Evolutionary conservation across 2,329 filamentous ascomycete species (phyloP).

Genomic region (Alternaria sp.): DNA sequence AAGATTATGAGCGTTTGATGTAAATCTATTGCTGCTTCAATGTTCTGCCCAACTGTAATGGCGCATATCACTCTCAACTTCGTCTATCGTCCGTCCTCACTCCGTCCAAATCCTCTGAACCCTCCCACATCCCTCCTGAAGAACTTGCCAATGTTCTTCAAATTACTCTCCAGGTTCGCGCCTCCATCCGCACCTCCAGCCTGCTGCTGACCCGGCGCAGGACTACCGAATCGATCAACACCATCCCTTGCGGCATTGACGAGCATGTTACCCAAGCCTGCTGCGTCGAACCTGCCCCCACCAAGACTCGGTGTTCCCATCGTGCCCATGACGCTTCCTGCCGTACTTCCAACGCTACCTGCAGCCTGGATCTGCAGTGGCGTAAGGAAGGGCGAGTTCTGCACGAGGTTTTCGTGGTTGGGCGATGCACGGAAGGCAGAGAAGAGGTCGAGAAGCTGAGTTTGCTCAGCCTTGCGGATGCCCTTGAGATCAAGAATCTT

Average conservation of each 20-base stretch:
- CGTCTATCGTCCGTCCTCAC: conserved; percentile 40
- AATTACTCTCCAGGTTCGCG: conserved; percentile 86
- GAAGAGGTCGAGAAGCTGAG: conserved; percentile 86
- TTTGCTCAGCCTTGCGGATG: conserved; percentile 81
- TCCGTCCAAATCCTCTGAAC: conserved; percentile 50
- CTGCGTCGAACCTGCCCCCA: conserved; percentile 73
- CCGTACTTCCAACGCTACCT: conserved; percentile 53
- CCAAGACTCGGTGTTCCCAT: conserved; percentile 49
- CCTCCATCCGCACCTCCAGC: conserved; percentile 49
- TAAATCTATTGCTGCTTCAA: neutral
- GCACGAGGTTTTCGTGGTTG: conserved; percentile 70
- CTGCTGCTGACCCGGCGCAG: conserved; percentile 43
- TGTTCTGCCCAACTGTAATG: neutral
- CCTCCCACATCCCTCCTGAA: conserved; percentile 84
- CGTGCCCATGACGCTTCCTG: conserved; percentile 51
- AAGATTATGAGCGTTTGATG: neutral
- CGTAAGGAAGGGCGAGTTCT: conserved; percentile 48
- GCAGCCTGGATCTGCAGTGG: conserved; percentile 46
- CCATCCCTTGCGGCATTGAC: conserved; percentile 88
- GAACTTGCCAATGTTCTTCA: conserved; percentile 96
- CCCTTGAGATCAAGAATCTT: conserved; percentile 97
- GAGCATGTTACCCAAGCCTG: conserved; percentile 84
- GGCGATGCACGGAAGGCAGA: conserved; percentile 79
- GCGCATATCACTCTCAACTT: neutral
- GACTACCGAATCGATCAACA: conserved; percentile 77